Base-by-base conservation (phyloP, 2,329 filamentous ascomycete genomes). In the Drechmeria coniospora region DNA sequence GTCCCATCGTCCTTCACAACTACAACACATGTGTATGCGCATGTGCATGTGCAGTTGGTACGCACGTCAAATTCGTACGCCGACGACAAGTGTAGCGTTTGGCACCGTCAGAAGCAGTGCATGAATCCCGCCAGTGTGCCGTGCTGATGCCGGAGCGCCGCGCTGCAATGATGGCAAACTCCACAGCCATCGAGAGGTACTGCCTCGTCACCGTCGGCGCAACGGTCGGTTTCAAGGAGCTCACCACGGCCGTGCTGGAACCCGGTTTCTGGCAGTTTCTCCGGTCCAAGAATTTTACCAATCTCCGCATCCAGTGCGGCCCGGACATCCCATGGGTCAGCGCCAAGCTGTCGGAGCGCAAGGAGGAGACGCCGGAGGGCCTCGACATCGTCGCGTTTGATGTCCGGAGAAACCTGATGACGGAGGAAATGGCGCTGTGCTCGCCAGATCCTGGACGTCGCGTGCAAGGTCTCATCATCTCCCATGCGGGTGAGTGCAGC, bases 121-220 rank as follows among this genome's bases (percentile, higher is more conserved):
- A 21, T 11, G 18, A 9, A 32, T 17, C 15, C 24, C 30, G 13
- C 19, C 2, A 31, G 23, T 12, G n/a, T n/a, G n/a, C n/a, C n/a
- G n/a, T n/a, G n/a, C n/a, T n/a, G n/a, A n/a, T n/a, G n/a, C n/a
- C n/a, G n/a, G n/a, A n/a, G n/a, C n/a, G n/a, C n/a, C n/a, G n/a
- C n/a, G n/a, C n/a, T n/a, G n/a, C n/a, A n/a, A 38, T 45, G 31
- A 24, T 18, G 6, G 24, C 32, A 21, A 19, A 18, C 1, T 25
- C 20, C 5, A 14, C 15, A 19, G 9, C 10, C 6, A 27, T 40
- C 12, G 32, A 46, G 15, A 47, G 51, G 19, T 47, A 58, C 29
- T 90, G 81, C 48, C 80, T 98, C 39, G 77, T 94, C 30, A 95
- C 90, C 0, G 79, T 93, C 17, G 90, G 90, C 31, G 87, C 90